A percentile compares a stretch with the other conserved stretches of the same genome.
Evolutionary conservation across 2,329 filamentous ascomycete genomes (phyloP).

Genomic region (Epichloe sp.): DNA sequence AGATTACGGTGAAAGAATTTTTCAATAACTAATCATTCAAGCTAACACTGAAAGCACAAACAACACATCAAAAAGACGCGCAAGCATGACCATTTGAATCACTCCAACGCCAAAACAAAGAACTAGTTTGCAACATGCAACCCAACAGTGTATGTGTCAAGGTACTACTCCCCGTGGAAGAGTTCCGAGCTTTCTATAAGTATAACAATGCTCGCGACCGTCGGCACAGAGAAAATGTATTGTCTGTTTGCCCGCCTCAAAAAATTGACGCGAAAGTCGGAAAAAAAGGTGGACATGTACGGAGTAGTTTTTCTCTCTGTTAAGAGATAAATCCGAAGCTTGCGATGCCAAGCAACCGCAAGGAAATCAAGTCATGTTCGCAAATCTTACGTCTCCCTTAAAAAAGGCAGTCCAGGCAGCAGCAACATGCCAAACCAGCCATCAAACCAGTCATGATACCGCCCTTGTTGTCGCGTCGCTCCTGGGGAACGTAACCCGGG

Average conservation of each 20-base stretch:
- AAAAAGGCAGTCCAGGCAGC: conserved; percentile 43
- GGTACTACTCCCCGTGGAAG: no score
- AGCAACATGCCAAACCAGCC: conserved; percentile 42
- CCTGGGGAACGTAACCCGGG: conserved; percentile 24
- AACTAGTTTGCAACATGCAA: neutral
- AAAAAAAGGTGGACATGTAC: neutral
- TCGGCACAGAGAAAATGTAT: neutral
- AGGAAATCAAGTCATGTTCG: neutral
- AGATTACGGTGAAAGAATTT: neutral
- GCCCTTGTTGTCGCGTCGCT: conserved; percentile 19
- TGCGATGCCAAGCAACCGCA: neutral
- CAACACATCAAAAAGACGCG: neutral
- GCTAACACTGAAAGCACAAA: neutral
- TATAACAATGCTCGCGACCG: neutral
- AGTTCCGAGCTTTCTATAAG: neutral
- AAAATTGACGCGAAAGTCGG: neutral
- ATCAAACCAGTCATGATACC: conserved; percentile 33
- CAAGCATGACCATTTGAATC: neutral
- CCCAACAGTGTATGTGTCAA: neutral
- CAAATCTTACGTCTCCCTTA: conserved; percentile 16
- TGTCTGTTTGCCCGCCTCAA: neutral
- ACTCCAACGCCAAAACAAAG: neutral
- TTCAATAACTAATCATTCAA: neutral
- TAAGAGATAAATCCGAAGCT: neutral
- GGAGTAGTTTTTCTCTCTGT: neutral